These are phyloP conservation scores for Lablab purpureus DNA, from an alignment of 306 rosid species.

Conservation along the genomic window DNA sequence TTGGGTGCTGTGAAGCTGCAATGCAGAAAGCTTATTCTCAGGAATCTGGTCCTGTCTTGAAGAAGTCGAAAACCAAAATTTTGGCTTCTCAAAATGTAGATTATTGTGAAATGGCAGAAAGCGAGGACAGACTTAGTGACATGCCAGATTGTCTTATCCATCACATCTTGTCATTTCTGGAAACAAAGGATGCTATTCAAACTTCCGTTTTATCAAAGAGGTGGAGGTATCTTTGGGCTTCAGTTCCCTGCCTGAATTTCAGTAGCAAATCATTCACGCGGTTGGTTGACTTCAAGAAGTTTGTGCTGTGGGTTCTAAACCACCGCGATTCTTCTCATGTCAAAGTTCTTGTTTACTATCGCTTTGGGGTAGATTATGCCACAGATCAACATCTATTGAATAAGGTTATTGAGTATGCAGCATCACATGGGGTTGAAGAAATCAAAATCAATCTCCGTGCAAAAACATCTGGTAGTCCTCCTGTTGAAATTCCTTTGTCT, in stretches of 20 bases:
- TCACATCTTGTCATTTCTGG: slow-evolving; percentile 57
- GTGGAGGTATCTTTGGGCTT: slow-evolving; percentile 56
- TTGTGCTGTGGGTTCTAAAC: slow-evolving; percentile 55
- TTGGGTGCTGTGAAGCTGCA: slow-evolving; percentile 36
- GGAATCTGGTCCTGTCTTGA: slow-evolving; percentile 43
- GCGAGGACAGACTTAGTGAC: slow-evolving; percentile 46
- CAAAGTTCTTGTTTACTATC: slow-evolving; percentile 50
- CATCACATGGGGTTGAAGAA: slow-evolving; percentile 53
- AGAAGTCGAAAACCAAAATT: slow-evolving; percentile 32
- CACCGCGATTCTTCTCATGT: slow-evolving; percentile 51
- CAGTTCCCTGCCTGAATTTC: slow-evolving; percentile 53
- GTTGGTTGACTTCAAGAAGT: slow-evolving; percentile 54
- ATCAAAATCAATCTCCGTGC: slow-evolving; percentile 55
- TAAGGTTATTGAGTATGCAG: slow-evolving; percentile 55
- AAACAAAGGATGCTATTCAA: slow-evolving; percentile 54
- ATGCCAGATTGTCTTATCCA: slow-evolving; percentile 50
- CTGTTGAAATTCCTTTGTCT: slow-evolving; percentile 54
- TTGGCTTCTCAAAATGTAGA: slow-evolving; percentile 39
- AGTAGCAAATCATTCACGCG: slow-evolving; percentile 53
- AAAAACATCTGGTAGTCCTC: slow-evolving; percentile 55
- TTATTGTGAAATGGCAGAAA: slow-evolving; percentile 36
- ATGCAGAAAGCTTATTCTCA: slow-evolving; percentile 6
- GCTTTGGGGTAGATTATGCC: slow-evolving; percentile 61
- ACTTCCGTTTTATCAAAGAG: slow-evolving; percentile 54
- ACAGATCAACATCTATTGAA: slow-evolving; percentile 58